Evolutionary conservation across 257 asterid genomes (phyloP), one percentile per base, ranked within the genome.

Genomic region (Hygrophila difformis): DNA sequence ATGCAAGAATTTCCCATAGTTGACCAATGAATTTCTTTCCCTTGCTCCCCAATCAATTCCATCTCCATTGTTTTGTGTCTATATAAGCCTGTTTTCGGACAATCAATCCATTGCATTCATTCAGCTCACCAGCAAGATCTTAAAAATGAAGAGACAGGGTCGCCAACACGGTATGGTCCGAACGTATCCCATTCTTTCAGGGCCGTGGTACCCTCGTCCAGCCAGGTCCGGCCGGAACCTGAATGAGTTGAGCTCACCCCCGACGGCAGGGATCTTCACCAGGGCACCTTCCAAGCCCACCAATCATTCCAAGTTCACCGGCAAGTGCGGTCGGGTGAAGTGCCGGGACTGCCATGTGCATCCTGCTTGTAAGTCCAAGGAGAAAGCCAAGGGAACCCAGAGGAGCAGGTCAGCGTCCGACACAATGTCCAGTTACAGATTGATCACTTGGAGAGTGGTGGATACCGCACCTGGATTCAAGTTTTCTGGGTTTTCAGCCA

Each of bases 271-370:
- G 26, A 31, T 55, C n/a, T 81, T 84, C 72, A 44, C 77, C 37
- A 61, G 38, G 62, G 84, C 67, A 47, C 31, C 93, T 7, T 8
- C 70, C 42, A 84, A 76, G 69, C 97, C 97, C 43, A 78, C 81
- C 12, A 88, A 79, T 73, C 95, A 79, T 63, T 88, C 97, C 61
- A 81, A 88, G 71, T 88, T 79, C 66, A 84, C 89, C 8, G 73
- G 89, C 15, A 81, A 72, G 62, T 84, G 94, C 26, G 79, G 74
- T 47, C 77, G 93, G 5, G 62, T 78, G 11, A 59, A 56, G 58
- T 88, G 94, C 40, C 19, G 23, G 7, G 57, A 36, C 13, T 83
- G 95, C 60, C 95, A 78, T 22, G 6, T 53, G 8, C 68, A 51
- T 2, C 95, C 93, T 1, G 76, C 74, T 4, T 23, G 51, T 1